Evolutionary conservation across 2,329 filamentous ascomycete genomes (phyloP), one percentile per base, ranked within the genome.

Genomic region (Trichoderma koningiopsis): DNA sequence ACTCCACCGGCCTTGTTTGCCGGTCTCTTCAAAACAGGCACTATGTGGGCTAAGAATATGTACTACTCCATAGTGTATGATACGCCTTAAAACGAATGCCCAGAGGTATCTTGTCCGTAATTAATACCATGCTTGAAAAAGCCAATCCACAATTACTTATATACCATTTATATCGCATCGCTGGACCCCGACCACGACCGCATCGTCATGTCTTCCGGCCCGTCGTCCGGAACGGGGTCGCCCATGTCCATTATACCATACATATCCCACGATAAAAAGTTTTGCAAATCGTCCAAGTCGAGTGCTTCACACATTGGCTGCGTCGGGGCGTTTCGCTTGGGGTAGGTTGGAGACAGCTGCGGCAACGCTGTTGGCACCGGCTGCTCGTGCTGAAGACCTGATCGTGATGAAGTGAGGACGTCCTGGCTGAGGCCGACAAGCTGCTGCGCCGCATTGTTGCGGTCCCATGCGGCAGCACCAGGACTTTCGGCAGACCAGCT

Each of bases 221-320:
- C 79, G 2, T 79, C 77, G 63, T 78, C 79, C 47, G 77, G 73
- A 8, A 79, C 74, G 1, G 77, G 74, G 10, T 79, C 79, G 37
- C 78, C 79, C 76, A 81, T 79, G 69, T 81, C 80, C 77, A 81
- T 80, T 43, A 81, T 79, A 24, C 79, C 79, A 60, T 80, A 79
- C 77, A 81, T 78, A 65, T 81, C 80, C 80, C 80, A 81, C 5
- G 78, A 78, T 62, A 81, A 63, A 52, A 80, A 81, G 68, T 77
- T 80, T 63, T 81, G 79, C 68, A 81, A 68, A 68, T 81, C 80
- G 33, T 79, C 79, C 13, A 81, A 72, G 63, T 81, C 80, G 4
- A 81, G 75, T 31, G 76, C 77, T 33, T 80, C 75, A 27, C 77
- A 76, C 77, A 80, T 79, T 19, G 74, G 72, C 19, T 75, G 71